These are phyloP conservation scores for Zygoascus sp. DNA, from an alignment of 1,139 yeast genomes.

Conservation along the genomic window DNA sequence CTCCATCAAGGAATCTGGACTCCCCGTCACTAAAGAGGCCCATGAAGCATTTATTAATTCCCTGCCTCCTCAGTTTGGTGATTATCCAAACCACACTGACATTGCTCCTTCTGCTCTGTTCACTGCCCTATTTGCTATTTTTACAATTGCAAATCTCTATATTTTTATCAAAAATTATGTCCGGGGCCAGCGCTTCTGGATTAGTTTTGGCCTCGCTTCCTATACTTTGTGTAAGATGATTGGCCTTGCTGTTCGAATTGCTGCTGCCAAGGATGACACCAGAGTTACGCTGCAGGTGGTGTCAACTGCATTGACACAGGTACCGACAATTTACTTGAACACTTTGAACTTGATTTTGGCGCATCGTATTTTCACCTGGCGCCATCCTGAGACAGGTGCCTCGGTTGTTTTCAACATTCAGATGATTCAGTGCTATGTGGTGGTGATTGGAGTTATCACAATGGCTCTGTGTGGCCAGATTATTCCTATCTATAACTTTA, in stretches of 20 bases:
- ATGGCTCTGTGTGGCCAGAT: slow-evolving; percentile 67
- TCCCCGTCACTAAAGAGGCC: slow-evolving; percentile 27
- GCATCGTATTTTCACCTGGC: slow-evolving; percentile 75
- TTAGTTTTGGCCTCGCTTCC: slow-evolving; percentile 51
- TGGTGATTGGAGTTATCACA: slow-evolving; percentile 55
- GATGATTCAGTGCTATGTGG: slow-evolving; percentile 49
- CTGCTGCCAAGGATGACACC: slow-evolving; percentile 51
- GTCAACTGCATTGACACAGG: slow-evolving; percentile 53
- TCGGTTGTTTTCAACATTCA: slow-evolving; percentile 48
- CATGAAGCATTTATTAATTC: slow-evolving; percentile 24
- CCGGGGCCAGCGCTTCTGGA: slow-evolving; percentile 63
- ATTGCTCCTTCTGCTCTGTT: slow-evolving; percentile 60
- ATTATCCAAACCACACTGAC: slow-evolving; percentile 55
- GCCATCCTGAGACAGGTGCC: slow-evolving; percentile 75
- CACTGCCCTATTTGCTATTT: slow-evolving; percentile 48
- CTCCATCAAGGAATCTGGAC: background rate
- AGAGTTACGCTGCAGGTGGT: slow-evolving; percentile 52
- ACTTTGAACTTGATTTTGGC: slow-evolving; percentile 61
- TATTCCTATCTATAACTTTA: slow-evolving; percentile 56
- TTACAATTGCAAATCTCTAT: slow-evolving; percentile 45
- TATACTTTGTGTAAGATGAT: slow-evolving; percentile 50
- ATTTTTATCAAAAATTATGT: slow-evolving; percentile 48
- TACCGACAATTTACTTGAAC: slow-evolving; percentile 40
- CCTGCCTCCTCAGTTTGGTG: slow-evolving; percentile 60
- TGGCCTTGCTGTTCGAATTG: slow-evolving; percentile 59